Evolutionary conservation across 2,329 filamentous ascomycete species (phyloP), one percentile per base, ranked within the genome.

Genomic region (Talaromyces funiculosus): DNA sequence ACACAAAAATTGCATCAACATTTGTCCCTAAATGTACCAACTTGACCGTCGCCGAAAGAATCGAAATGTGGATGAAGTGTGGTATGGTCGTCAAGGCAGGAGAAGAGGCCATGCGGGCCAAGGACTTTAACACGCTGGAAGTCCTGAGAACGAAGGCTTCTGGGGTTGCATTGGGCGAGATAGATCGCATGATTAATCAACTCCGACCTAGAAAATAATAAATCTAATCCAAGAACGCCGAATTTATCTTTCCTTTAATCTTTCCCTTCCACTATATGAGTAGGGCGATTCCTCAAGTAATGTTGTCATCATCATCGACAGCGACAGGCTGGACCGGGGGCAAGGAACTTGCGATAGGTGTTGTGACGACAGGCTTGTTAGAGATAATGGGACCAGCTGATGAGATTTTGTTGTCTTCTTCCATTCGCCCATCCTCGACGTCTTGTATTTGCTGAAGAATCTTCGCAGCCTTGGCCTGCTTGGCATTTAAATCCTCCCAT

Each of bases 11-110:
- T 16, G 94, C 94, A 1, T 84, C 88, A 0, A 74, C 85, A 4
- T 97, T 97, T 75, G 86, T 97, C 56, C 86, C 90, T 2, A 97
- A 97, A 75, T 97, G 92, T 78, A 88, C 87, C 16, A 81, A 81
- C 59, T 73, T 95, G 51, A 82, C 86, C 47, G 80, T 84, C 0
- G 82, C 84, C 2, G 89, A 92, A 67, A 81, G 87, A 3, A 87
- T 96, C 59, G 84, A 88, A 66, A 97, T 99, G 93, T 99, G 92
- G 83, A 87, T 96, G 68, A 96, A 96, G 77, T 97, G 94, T 73
- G 93, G 93, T 18, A 85, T 96, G 86, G 81, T 91, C 47, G 84
- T 89, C 29, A 92, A 90, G 76, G 94, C 94, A 2, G 94, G 89
- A 3, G 92, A 97, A 76, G 94, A 97, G 77, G 93, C 94, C 3